A percentile compares a stretch with the other conserved stretches of the same genome.
Evolutionary conservation across 1,284 basidiomycete genomes (phyloP).

Genomic region (Pulchroboletus neoregius): DNA sequence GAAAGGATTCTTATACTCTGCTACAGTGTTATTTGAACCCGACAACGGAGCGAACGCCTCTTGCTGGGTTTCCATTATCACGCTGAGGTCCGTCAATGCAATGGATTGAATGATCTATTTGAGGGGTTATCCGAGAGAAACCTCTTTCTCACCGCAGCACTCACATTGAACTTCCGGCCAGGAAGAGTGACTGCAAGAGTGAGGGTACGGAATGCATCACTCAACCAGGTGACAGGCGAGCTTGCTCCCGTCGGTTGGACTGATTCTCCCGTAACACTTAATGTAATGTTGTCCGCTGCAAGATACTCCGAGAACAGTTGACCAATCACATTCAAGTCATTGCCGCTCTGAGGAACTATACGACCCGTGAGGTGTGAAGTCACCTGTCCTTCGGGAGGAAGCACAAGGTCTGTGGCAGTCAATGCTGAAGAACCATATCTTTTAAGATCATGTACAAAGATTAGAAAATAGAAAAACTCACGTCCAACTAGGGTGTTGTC

Average conservation of each 20-base stretch:
- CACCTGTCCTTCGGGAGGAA: slow-evolving; percentile 51
- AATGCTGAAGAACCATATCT: slow-evolving; percentile 40
- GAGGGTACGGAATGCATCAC: slow-evolving; percentile 66
- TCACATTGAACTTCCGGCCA: slow-evolving; percentile 55
- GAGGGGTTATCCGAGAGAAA: not conserved
- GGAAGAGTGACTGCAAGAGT: slow-evolving; percentile 60
- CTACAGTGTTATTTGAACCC: slow-evolving; percentile 58
- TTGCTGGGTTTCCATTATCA: slow-evolving; percentile 49
- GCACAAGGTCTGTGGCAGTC: slow-evolving; percentile 46
- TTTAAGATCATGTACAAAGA: not conserved
- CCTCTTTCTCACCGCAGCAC: slow-evolving; percentile 7
- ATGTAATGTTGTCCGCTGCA: slow-evolving; percentile 60
- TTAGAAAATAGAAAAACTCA: slow-evolving; percentile 34
- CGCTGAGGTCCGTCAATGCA: slow-evolving; percentile 54
- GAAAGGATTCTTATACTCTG: slow-evolving; percentile 74
- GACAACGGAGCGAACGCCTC: slow-evolving; percentile 58
- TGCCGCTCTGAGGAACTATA: slow-evolving; percentile 58
- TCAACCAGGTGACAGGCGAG: slow-evolving; percentile 61
- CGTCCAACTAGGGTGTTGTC: slow-evolving; percentile 51
- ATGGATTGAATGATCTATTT: slow-evolving; percentile 65
- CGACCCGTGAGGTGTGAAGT: slow-evolving; percentile 56
- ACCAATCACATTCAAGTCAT: slow-evolving; percentile 54
- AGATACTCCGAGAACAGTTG: slow-evolving; percentile 66
- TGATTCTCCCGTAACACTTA: slow-evolving; percentile 57
- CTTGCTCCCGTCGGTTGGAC: slow-evolving; percentile 57